Evolutionary conservation across 2,329 filamentous ascomycete genomes (phyloP).

Genomic region (Dothidotthia symphoricarpi): DNA sequence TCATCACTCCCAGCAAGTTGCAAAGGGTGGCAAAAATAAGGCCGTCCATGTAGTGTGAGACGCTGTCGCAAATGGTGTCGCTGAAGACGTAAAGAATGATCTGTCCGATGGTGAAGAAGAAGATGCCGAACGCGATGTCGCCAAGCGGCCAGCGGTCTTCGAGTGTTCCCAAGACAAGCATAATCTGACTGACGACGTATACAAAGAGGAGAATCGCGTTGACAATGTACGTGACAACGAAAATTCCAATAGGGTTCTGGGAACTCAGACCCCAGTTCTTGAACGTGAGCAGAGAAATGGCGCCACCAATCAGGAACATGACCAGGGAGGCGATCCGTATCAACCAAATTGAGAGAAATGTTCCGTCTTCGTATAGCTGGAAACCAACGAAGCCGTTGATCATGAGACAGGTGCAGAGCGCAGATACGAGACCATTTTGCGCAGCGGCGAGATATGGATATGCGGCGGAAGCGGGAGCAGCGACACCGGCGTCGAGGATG

Average conservation of each 20-base stretch:
- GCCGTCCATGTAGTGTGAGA: conserved; percentile 91
- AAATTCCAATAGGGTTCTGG: conserved; percentile 82
- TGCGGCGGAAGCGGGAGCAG: conserved; percentile 73
- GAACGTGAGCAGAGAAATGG: conserved; percentile 88
- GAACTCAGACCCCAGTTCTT: conserved; percentile 86
- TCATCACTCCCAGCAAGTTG: conserved; percentile 95
- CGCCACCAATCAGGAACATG: conserved; percentile 83
- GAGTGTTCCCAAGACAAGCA: conserved; percentile 84
- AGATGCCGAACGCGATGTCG: conserved; percentile 83
- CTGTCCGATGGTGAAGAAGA: conserved; percentile 90
- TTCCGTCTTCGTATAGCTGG: conserved; percentile 96
- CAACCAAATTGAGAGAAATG: conserved; percentile 89
- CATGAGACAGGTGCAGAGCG: conserved; percentile 81
- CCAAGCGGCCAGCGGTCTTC: conserved; percentile 95
- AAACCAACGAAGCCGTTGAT: conserved; percentile 99
- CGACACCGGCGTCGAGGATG: conserved; percentile 87
- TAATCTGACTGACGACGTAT: conserved; percentile 82
- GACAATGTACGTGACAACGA: conserved; percentile 87
- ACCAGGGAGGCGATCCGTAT: conserved; percentile 72
- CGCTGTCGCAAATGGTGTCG: conserved; percentile 74
- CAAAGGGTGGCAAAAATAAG: conserved; percentile 92
- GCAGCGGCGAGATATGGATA: conserved; percentile 91
- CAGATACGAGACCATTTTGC: conserved; percentile 81
- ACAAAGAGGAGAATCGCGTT: conserved; percentile 84
- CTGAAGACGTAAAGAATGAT: conserved; percentile 91